Conservation (phyloP, 2,329 filamentous ascomycete species). For the Arthrobotrys megalospora region DNA sequence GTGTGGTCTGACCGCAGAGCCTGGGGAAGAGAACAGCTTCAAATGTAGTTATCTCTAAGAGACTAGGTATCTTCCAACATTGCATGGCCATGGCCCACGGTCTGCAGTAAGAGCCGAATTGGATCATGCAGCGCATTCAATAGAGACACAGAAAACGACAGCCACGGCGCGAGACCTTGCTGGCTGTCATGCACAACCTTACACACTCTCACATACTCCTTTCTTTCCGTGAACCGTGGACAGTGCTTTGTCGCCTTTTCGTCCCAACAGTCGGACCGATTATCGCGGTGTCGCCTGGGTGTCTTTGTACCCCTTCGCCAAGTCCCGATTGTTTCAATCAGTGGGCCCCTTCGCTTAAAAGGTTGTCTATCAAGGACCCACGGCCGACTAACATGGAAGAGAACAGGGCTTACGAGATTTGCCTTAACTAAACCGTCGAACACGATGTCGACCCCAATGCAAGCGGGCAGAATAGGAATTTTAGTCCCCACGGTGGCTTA, state of each 20-base stretch:
- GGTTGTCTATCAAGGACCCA: conserved; percentile 18
- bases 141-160: conserved; percentile 31
- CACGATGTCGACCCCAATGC: conserved; percentile 24
- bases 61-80: conserved; percentile 15
- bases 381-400: conserved; percentile 26
- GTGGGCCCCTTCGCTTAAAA: conserved; percentile 50
- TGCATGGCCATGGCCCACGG: conserved; percentile 2
- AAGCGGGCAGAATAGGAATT: conserved; percentile 43
- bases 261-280: conserved; percentile 32
- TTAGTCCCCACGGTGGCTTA: conserved; percentile 35
- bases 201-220: neutral
- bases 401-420: conserved; percentile 9
- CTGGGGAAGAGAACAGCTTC: neutral
- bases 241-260: conserved; percentile 8
- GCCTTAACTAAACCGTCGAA: conserved; percentile 14
- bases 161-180: conserved; percentile 1
- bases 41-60: conserved; percentile 9
- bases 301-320: conserved; percentile 29
- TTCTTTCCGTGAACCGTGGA: conserved; percentile 14
- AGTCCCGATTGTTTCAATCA: conserved; percentile 44
- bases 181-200: neutral
- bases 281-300: conserved; percentile 36
- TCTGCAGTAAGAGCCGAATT: conserved; percentile 7
- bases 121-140: conserved; percentile 27
- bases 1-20: conserved; percentile 37